Evolutionary conservation across 768 basidiomycete genomes (phyloP).

Genomic region (Tricholoma terreum): DNA sequence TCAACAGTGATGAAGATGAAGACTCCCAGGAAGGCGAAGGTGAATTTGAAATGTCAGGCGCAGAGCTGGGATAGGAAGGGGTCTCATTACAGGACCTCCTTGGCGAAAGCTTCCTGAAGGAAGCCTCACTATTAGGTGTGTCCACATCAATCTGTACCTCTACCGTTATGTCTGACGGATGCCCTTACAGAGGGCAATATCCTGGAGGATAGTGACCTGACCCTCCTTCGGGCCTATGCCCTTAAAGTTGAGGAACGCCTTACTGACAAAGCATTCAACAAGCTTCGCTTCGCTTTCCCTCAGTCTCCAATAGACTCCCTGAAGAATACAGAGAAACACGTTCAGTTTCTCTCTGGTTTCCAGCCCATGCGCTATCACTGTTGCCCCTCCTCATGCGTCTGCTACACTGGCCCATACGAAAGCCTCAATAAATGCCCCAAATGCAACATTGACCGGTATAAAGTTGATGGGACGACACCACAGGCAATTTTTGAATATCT

Average conservation of each 20-base stretch:
- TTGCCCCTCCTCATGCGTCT: slow-evolving; percentile 38
- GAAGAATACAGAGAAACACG: too few species aligned
- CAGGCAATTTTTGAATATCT: too few species aligned
- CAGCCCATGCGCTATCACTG: slow-evolving; percentile 32
- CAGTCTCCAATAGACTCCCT: too few species aligned
- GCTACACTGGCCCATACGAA: too few species aligned
- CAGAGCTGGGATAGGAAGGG: background rate
- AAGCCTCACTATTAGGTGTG: background rate
- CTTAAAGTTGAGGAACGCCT: slow-evolving; percentile 27
- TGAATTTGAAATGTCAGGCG: background rate
- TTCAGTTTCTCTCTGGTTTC: too few species aligned
- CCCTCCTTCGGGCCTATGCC: slow-evolving; percentile 24
- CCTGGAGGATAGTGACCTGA: slow-evolving; percentile 16
- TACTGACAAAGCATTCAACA: slow-evolving; percentile 5
- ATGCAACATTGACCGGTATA: too few species aligned
- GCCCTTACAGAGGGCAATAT: background rate
- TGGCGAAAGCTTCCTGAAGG: background rate
- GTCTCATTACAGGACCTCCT: background rate
- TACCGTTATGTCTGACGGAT: background rate
- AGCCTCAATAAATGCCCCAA: too few species aligned
- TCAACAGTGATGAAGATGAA: background rate
- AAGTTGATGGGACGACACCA: too few species aligned
- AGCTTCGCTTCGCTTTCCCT: too few species aligned
- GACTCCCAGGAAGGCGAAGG: background rate
- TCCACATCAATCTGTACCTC: background rate